Base-by-base conservation (phyloP, 164 flowering plant genomes). In the Aristolochia californica region DNA sequence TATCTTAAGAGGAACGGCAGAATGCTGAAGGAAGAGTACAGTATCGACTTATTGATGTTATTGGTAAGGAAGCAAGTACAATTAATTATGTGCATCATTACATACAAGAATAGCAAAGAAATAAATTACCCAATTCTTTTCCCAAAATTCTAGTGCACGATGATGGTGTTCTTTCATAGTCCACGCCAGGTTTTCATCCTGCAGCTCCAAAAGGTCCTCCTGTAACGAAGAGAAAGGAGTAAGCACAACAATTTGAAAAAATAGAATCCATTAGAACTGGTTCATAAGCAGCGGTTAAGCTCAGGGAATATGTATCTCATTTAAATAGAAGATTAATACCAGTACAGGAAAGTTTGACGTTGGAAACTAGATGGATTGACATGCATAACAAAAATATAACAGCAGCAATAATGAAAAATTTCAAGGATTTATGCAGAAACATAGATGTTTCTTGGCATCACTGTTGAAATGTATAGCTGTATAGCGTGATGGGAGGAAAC, bases 121-220 rank as follows among this genome's bases (percentile, higher is more conserved):
- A 40, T 65, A 50, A 28, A 54, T 13, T 77, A 91, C 98, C 98
- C 98, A 91, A 69, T 91, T 87, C 66, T 72, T 84, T 65, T 91
- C 88, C 96, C 98, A 91, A 71, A 91, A 91, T 56, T 87, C 91
- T 24, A 75, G 52, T 27, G 79, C 91, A 24, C 95, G 80, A 0
- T 62, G 69, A 53, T 73, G 81, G 56, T 84, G 85, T 52, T 72
- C 75, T 75, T 68, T 80, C 80, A 91, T 82, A 22, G 78, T 75
- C 50, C 72, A 75, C 38, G 93, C 95, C 67, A 91, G 82, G 56
- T 74, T 65, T 43, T 76, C 58, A 70, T 88, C 95, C 72, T 91
- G 96, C 53, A 91, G 75, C 86, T 88, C 95, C 49, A 48, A 40
- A 53, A 91, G 95, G 45, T 91, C 95, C 27, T 60, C 63, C 63